phyloP scores from a whole-genome alignment of 495 filamentous ascomycete genomes.

The Melanomma pulvis-pyrius region DNA sequence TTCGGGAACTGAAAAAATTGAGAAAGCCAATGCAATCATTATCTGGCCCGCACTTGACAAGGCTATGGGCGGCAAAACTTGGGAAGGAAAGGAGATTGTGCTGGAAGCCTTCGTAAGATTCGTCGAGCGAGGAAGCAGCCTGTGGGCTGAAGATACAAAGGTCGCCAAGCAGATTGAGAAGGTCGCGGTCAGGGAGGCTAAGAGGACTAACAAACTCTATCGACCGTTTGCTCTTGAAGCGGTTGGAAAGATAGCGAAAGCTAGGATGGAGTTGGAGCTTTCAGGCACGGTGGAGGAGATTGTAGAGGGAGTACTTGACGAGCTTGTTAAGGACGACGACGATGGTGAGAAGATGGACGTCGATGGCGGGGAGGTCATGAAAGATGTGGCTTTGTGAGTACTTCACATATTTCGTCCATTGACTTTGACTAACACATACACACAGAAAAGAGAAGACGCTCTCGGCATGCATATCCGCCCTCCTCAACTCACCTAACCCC shows the following conservation, averaged over 20 bases:
- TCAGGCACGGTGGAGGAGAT: conserved; percentile 67
- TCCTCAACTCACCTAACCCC: conserved; percentile 11
- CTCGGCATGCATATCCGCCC: conserved; percentile 22
- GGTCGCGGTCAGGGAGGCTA: conserved; percentile 70
- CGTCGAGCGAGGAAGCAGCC: conserved; percentile 58
- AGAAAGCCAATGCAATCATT: conserved; percentile 57
- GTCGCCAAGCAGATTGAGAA: conserved; percentile 55
- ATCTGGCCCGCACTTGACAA: conserved; percentile 84
- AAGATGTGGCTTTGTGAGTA: conserved; percentile 34
- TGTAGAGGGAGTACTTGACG: conserved; percentile 49
- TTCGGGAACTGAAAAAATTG: conserved; percentile 50
- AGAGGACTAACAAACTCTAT: conserved; percentile 81
- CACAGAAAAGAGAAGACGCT: conserved; percentile 38
- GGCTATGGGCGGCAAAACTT: conserved; percentile 82
- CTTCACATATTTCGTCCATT: background rate
- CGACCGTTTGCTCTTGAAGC: conserved; percentile 72
- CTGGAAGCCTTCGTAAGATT: conserved; percentile 84
- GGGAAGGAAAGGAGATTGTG: conserved; percentile 89
- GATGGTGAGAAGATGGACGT: conserved; percentile 62
- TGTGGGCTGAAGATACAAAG: conserved; percentile 59
- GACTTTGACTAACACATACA: conserved; percentile 4
- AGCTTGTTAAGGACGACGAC: conserved; percentile 50
- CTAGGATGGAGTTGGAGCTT: conserved; percentile 67
- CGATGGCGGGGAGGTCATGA: conserved; percentile 46
- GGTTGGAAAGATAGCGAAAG: conserved; percentile 69